Percentiles rank a stretch among this genome's conserved stretches.
phyloP scores from a whole-genome alignment of 1,284 basidiomycete species.

The Heterobasidion parviporum region DNA sequence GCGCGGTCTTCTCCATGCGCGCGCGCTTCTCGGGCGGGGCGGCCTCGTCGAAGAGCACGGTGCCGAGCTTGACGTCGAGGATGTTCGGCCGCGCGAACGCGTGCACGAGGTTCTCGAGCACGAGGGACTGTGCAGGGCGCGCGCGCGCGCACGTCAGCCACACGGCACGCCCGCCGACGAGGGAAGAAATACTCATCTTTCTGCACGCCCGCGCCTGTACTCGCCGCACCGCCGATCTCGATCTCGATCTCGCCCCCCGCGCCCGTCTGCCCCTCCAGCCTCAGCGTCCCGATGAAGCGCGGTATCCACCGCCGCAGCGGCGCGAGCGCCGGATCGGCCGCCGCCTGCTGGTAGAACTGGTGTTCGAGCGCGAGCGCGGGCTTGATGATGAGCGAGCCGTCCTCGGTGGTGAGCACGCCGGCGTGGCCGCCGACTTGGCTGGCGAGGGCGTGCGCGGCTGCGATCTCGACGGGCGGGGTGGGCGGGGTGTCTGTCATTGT shows the following conservation, averaged over 20 bases:
- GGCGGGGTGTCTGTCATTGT: neutral
- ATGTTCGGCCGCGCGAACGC: slow-evolving; percentile 77
- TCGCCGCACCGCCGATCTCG: slow-evolving; percentile 20
- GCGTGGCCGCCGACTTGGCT: slow-evolving; percentile 87
- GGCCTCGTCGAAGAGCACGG: slow-evolving; percentile 66
- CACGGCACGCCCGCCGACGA: neutral
- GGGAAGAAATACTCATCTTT: slow-evolving; percentile 42
- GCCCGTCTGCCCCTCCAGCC: slow-evolving; percentile 46
- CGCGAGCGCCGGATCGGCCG: slow-evolving; percentile 31
- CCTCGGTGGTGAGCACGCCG: slow-evolving; percentile 67
- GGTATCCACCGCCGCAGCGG: slow-evolving; percentile 55
- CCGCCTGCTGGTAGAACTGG: slow-evolving; percentile 65
- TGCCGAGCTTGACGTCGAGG: slow-evolving; percentile 90
- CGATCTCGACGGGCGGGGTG: neutral
- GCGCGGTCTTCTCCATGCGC: slow-evolving; percentile 71
- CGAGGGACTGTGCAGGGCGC: slow-evolving; percentile 51
- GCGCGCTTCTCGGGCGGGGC: slow-evolving; percentile 71
- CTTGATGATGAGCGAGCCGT: slow-evolving; percentile 82
- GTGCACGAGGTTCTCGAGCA: slow-evolving; percentile 79
- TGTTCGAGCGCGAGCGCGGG: slow-evolving; percentile 68
- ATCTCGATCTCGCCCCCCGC: slow-evolving; percentile 7
- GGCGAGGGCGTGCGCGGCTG: slow-evolving; percentile 19
- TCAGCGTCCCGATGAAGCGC: slow-evolving; percentile 69
- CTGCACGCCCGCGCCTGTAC: slow-evolving; percentile 17
- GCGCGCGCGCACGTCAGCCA: too few species aligned